These are phyloP conservation scores for Lentinula boryana DNA, from an alignment of 768 basidiomycete species.

Conservation along the genomic window DNA sequence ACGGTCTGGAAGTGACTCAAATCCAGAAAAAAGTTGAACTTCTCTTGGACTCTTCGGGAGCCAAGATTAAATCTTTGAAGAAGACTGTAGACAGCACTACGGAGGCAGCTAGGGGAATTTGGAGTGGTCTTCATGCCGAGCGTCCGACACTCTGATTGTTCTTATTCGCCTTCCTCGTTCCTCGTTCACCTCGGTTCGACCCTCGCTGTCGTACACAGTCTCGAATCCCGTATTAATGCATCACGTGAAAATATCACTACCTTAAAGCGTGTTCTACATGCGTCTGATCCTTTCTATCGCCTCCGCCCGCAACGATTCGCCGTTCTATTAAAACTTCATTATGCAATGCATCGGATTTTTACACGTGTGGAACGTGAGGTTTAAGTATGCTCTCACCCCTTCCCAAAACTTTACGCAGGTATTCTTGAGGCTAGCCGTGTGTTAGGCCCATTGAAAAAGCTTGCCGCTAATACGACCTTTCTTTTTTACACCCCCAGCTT, in stretches of 20 bases:
- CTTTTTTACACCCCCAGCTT: slow-evolving; percentile 3
- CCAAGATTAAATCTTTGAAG: slow-evolving; percentile 78
- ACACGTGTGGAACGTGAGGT: slow-evolving; percentile 10
- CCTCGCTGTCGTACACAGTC: slow-evolving; percentile 1
- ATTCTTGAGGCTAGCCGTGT: slow-evolving; percentile 4
- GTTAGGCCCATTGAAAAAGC: slow-evolving; percentile 1
- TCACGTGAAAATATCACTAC: slow-evolving; percentile 4
- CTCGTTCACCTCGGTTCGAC: slow-evolving; percentile 10
- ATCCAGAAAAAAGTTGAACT: slow-evolving; percentile 78
- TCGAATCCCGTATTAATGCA: slow-evolving; percentile 2
- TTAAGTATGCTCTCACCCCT: neutral
- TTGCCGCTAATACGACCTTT: slow-evolving; percentile 1
- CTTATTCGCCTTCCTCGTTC: slow-evolving; percentile 9
- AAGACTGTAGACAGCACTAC: slow-evolving; percentile 72
- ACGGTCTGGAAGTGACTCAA: slow-evolving; percentile 65
- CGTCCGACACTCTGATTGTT: slow-evolving; percentile 42
- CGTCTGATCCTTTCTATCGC: slow-evolving; percentile 12
- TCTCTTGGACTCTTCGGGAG: slow-evolving; percentile 81
- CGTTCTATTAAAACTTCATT: slow-evolving; percentile 7
- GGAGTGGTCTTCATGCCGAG: slow-evolving; percentile 83
- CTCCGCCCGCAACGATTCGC: neutral
- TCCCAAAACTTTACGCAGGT: slow-evolving; percentile 1
- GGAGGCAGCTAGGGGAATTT: slow-evolving; percentile 81
- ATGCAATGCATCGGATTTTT: neutral
- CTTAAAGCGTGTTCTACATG: slow-evolving; percentile 9